These are phyloP conservation scores for Cardiospermum halicacabum DNA, from an alignment of 345 rosid genomes.

Conservation along the genomic window DNA sequence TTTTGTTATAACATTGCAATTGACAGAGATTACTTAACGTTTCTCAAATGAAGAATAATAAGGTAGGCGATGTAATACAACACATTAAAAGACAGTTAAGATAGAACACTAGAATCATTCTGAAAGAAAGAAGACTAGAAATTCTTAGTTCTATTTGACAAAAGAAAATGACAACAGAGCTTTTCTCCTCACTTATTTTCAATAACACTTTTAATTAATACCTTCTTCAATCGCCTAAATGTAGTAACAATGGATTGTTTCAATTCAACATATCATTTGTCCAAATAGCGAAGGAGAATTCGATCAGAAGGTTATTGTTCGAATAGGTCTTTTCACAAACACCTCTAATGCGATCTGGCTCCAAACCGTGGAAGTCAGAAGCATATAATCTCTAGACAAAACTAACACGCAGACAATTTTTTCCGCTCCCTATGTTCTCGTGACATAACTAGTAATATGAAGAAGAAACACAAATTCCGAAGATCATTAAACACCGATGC, in stretches of 20 bases:
- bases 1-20: neutral
- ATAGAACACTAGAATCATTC: neutral
- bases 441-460: neutral
- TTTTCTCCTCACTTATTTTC: neutral
- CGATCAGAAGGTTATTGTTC: neutral
- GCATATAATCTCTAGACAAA: neutral
- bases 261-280: too few relatives aligned
- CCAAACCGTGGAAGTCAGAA: neutral
- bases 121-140: too few relatives aligned
- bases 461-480: neutral
- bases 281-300: too few relatives aligned
- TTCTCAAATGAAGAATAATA: neutral
- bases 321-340: conserved; percentile 25
- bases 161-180: neutral
- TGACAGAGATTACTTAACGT: conserved; percentile 7
- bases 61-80: neutral
- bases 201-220: neutral
- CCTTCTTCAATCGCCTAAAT: too few relatives aligned
- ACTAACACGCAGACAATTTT: neutral
- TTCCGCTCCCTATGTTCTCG: neutral
- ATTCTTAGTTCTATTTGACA: neutral
- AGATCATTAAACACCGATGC: neutral
- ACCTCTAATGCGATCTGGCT: conserved; percentile 8
- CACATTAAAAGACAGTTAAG: neutral
- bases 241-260: too few relatives aligned